Percentiles rank a stretch among this genome's conserved stretches.
phyloP scores from a whole-genome alignment of 352 stramenopile species.

The Poterioochromonas sp. region DNA sequence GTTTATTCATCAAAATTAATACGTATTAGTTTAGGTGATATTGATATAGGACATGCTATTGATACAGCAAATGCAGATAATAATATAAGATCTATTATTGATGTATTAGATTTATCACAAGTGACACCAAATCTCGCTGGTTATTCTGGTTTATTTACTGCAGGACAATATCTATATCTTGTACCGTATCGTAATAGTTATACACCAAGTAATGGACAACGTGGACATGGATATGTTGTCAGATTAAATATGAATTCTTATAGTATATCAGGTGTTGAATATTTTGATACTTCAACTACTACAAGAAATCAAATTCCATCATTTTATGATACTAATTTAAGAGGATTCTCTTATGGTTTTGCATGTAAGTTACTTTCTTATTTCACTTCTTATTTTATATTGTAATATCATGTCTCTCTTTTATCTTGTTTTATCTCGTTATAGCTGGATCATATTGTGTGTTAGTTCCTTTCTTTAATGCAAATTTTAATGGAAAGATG shows the following conservation, averaged over 20 bases:
- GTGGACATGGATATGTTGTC: not conserved
- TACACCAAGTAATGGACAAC: constrained; percentile 21
- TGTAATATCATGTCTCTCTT: not conserved
- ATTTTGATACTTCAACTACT: not conserved
- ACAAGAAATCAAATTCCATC: constrained; percentile 31
- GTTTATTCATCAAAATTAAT: constrained; percentile 18
- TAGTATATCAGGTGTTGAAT: not conserved
- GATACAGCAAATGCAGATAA: not conserved
- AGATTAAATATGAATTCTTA: constrained; percentile 24
- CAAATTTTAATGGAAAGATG: constrained; percentile 12
- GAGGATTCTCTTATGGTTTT: constrained; percentile 7
- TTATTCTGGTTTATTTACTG: constrained; percentile 1
- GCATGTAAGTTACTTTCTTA: constrained; percentile 9
- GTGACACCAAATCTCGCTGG: not conserved
- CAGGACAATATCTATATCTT: constrained; percentile 18
- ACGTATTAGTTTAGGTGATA: constrained; percentile 6
- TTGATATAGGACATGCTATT: not conserved
- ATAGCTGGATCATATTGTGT: constrained; percentile 15
- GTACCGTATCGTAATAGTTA: constrained; percentile 9
- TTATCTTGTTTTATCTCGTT: not conserved
- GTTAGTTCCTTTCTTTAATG: constrained; percentile 30
- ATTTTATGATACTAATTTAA: not conserved
- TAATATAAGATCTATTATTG: not conserved
- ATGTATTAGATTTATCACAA: not conserved
- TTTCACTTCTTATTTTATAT: not conserved